These are phyloP conservation scores for Xylaria arbuscula DNA, from an alignment of 2,329 filamentous ascomycete genomes.

Conservation along the genomic window DNA sequence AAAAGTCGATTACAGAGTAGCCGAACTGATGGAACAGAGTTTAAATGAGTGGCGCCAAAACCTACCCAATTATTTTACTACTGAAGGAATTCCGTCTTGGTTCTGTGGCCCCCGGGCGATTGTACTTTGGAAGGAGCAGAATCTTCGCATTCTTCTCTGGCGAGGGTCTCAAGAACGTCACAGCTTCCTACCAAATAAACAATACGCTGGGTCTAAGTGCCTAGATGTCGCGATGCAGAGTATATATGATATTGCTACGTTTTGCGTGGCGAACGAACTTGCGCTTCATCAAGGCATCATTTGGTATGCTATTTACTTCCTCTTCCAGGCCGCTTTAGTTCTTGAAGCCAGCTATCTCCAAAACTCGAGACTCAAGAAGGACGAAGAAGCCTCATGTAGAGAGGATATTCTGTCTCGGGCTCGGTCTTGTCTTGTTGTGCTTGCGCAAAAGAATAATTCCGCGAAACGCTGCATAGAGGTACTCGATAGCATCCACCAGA, in stretches of 20 bases:
- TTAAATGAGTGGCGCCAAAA: constrained; percentile 18
- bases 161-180: constrained; percentile 20
- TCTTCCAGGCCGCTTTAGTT: constrained; percentile 19
- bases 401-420: constrained; percentile 5
- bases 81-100: constrained; percentile 11
- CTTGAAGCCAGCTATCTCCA: constrained; percentile 24
- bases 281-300: constrained; percentile 7
- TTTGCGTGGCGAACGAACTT: constrained; percentile 4
- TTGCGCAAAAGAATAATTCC: constrained; percentile 8
- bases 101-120: constrained; percentile 17
- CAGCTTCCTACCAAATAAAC: constrained; percentile 17
- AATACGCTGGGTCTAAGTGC: constrained; percentile 12
- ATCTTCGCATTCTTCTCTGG: constrained; percentile 22
- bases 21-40: constrained; percentile 18
- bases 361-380: constrained; percentile 1
- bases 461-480: constrained; percentile 24
- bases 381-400: constrained; percentile 6
- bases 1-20: constrained; percentile 25
- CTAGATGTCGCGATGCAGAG: constrained; percentile 21
- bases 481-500: constrained; percentile 15
- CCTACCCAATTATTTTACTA: constrained; percentile 16
- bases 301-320: constrained; percentile 18
- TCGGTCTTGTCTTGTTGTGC: constrained; percentile 5
- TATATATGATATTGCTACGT: constrained; percentile 22
- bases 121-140: constrained; percentile 25